Evolutionary conservation across 1,284 basidiomycete species (phyloP).

Genomic region (Marasmius sp.): DNA sequence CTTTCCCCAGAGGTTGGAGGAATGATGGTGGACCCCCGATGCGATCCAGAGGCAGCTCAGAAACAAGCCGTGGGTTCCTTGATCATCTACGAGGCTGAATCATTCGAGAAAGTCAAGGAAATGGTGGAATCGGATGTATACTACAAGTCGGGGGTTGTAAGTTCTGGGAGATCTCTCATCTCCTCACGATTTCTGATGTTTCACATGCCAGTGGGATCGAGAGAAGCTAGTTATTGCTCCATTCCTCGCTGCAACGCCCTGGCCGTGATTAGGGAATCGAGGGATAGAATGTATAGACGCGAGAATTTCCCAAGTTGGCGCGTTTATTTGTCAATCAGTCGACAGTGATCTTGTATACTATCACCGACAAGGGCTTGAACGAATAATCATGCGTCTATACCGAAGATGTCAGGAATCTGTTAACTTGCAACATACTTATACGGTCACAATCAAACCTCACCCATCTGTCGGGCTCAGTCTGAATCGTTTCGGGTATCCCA

Average conservation of each 20-base stretch:
- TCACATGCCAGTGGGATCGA: slow-evolving; percentile 31
- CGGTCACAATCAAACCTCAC: too few relatives aligned
- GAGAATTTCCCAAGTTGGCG: neutral
- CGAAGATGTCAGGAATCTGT: too few relatives aligned
- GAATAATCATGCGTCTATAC: too few relatives aligned
- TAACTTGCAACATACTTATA: too few relatives aligned
- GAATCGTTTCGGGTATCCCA: too few relatives aligned
- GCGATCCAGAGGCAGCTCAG: slow-evolving; percentile 28
- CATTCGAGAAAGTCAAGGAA: slow-evolving; percentile 44
- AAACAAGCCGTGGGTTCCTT: slow-evolving; percentile 51
- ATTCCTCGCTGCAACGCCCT: slow-evolving; percentile 36
- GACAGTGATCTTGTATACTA: neutral
- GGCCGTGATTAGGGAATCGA: slow-evolving; percentile 17
- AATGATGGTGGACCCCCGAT: slow-evolving; percentile 42
- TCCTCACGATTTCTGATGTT: neutral
- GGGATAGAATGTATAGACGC: neutral
- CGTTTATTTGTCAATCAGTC: neutral
- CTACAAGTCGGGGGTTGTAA: slow-evolving; percentile 53
- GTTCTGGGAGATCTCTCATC: slow-evolving; percentile 21
- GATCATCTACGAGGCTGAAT: slow-evolving; percentile 48
- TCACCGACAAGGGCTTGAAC: too few relatives aligned
- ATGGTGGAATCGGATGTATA: slow-evolving; percentile 55
- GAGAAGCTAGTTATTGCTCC: slow-evolving; percentile 44
- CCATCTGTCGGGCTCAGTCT: too few relatives aligned
- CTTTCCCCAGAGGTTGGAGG: slow-evolving; percentile 45